These are phyloP conservation scores for Vigna unguiculata DNA, from an alignment of 306 rosid species.

Conservation along the genomic window DNA sequence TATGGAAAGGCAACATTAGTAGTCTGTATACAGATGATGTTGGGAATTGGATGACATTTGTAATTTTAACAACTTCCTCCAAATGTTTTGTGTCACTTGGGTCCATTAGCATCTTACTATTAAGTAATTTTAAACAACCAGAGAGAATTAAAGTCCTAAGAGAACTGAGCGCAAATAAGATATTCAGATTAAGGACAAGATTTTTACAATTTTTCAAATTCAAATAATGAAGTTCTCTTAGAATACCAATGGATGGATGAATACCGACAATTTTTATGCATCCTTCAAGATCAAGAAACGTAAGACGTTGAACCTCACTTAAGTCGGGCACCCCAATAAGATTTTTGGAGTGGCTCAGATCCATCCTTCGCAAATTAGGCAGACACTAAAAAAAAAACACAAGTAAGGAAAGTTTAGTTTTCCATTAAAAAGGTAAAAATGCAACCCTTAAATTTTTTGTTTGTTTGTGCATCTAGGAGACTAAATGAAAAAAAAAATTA, in stretches of 20 bases:
- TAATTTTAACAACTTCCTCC: background rate
- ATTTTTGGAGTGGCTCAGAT: constrained; percentile 6
- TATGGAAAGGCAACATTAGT: background rate
- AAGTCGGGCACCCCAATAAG: constrained; percentile 12
- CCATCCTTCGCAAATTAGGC: background rate
- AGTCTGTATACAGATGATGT: background rate
- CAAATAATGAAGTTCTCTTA: background rate
- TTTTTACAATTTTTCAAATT: background rate
- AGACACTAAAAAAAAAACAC: background rate
- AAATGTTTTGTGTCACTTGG: background rate
- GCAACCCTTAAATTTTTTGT: no score
- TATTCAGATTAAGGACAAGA: background rate
- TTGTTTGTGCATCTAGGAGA: background rate
- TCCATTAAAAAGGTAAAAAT: background rate
- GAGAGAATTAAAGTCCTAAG: rapidly evolving
- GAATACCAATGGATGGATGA: background rate
- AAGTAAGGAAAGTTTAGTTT: background rate
- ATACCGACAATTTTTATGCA: background rate
- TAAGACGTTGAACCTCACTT: background rate
- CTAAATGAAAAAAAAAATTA: background rate
- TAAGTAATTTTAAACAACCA: background rate
- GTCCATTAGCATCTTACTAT: background rate
- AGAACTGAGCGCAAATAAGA: background rate
- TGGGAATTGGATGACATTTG: background rate
- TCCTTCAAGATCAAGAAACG: rapidly evolving